Conservation (phyloP, 1,284 basidiomycete genomes). For the Dichomitus squalens region DNA sequence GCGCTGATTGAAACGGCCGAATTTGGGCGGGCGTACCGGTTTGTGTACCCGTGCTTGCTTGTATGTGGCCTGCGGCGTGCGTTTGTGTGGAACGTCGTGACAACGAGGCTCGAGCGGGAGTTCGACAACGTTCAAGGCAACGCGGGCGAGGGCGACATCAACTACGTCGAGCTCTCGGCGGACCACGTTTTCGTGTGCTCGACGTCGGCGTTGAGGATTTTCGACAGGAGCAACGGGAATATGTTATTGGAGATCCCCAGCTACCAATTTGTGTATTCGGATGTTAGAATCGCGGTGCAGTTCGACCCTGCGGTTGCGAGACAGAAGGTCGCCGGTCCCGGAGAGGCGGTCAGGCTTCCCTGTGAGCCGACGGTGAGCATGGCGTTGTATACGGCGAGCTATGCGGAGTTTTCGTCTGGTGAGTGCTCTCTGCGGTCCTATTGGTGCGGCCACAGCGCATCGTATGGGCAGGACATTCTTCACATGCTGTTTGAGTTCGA, state of each 20-base stretch:
- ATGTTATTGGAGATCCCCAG: slow-evolving; percentile 44
- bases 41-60: slow-evolving; percentile 67
- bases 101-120: slow-evolving; percentile 46
- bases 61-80: slow-evolving; percentile 46
- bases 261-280: slow-evolving; percentile 31
- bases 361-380: slow-evolving; percentile 13
- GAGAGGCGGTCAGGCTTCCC: slow-evolving; percentile 8
- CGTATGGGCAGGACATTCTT: too few species aligned
- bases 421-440: not conserved
- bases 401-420: slow-evolving; percentile 21
- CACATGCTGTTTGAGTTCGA: not conserved
- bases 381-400: slow-evolving; percentile 15
- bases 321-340: slow-evolving; percentile 2
- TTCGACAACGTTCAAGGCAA: slow-evolving; percentile 45
- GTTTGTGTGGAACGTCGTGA: slow-evolving; percentile 63
- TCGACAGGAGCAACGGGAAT: slow-evolving; percentile 45
- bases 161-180: slow-evolving; percentile 68
- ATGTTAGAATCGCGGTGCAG: slow-evolving; percentile 12
- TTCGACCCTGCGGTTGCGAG: slow-evolving; percentile 12
- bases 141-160: slow-evolving; percentile 39
- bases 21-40: slow-evolving; percentile 58
- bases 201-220: slow-evolving; percentile 48
- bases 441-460: too few species aligned
- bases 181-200: slow-evolving; percentile 66
- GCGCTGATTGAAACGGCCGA: slow-evolving; percentile 51